Conservation (phyloP, 2,329 filamentous ascomycete species). For the Cryphonectria parasitica region DNA sequence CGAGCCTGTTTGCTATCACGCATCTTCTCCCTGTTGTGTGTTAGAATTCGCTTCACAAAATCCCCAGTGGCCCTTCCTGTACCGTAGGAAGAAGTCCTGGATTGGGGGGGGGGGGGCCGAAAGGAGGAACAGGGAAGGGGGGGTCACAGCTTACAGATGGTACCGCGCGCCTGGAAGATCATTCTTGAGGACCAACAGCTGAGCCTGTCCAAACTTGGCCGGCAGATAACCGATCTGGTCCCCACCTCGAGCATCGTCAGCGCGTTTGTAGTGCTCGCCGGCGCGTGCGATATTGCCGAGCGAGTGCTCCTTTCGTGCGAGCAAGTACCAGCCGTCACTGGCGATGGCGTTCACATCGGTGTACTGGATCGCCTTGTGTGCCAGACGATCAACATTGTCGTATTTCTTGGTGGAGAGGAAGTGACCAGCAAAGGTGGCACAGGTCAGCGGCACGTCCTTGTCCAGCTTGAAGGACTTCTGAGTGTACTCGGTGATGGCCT, state of each 20-base stretch:
- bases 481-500: slow-evolving; percentile 92
- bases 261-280: slow-evolving; percentile 83
- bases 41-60: not conserved
- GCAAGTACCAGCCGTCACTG: slow-evolving; percentile 95
- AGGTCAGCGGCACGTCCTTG: slow-evolving; percentile 87
- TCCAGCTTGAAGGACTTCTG: slow-evolving; percentile 93
- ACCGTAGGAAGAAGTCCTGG: not conserved
- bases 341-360: slow-evolving; percentile 97
- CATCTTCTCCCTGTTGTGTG: slow-evolving; percentile 73
- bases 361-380: slow-evolving; percentile 90
- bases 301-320: slow-evolving; percentile 90
- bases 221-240: slow-evolving; percentile 90
- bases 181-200: slow-evolving; percentile 81
- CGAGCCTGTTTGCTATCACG: slow-evolving; percentile 74
- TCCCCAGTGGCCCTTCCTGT: not conserved
- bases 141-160: slow-evolving; percentile 54
- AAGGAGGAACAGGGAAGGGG: not conserved
- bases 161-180: slow-evolving; percentile 93
- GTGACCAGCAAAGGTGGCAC: slow-evolving; percentile 86
- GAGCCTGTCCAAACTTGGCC: slow-evolving; percentile 91
- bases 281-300: slow-evolving; percentile 75
- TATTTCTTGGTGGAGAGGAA: slow-evolving; percentile 84
- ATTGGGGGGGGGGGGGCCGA: not conserved
- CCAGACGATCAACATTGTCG: slow-evolving; percentile 80
- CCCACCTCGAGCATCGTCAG: slow-evolving; percentile 89